Percentiles rank a stretch among this genome's conserved stretches.
Evolutionary conservation across 805 yeast genomes (phyloP).

Genomic region (Metschnikowia peoriensis): DNA sequence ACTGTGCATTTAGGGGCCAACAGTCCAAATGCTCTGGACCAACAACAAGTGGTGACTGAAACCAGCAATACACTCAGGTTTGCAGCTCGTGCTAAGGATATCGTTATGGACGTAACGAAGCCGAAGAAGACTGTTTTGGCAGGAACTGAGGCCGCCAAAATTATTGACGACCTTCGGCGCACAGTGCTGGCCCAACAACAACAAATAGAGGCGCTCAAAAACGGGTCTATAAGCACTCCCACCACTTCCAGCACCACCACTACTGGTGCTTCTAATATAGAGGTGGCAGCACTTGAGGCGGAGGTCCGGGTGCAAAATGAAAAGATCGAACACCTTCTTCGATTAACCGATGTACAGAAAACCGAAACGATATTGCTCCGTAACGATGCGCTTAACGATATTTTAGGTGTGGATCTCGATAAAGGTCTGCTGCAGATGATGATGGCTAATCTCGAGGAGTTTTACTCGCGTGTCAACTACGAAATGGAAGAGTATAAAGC

Average conservation of each 20-base stretch:
- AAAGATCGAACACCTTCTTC: slow-evolving; percentile 64
- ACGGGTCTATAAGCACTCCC: not conserved
- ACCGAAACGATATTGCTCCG: slow-evolving; percentile 56
- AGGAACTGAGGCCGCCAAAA: slow-evolving; percentile 38
- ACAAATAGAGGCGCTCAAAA: slow-evolving; percentile 46
- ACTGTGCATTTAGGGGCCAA: slow-evolving; percentile 67
- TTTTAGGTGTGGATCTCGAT: slow-evolving; percentile 46
- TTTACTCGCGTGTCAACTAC: slow-evolving; percentile 43
- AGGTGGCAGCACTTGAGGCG: slow-evolving; percentile 39
- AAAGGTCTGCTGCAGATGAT: slow-evolving; percentile 36
- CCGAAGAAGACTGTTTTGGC: slow-evolving; percentile 40
- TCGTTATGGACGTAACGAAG: slow-evolving; percentile 64
- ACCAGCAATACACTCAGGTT: slow-evolving; percentile 85
- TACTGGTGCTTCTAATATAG: not conserved
- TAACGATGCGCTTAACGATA: slow-evolving; percentile 57
- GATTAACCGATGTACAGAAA: slow-evolving; percentile 60
- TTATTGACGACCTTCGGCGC: slow-evolving; percentile 54
- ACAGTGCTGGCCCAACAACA: slow-evolving; percentile 61
- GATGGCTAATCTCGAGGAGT: slow-evolving; percentile 50
- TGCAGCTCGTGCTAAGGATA: slow-evolving; percentile 90
- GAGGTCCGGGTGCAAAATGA: slow-evolving; percentile 67
- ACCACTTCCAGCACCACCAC: not conserved
- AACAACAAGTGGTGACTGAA: slow-evolving; percentile 59
- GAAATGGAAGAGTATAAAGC: slow-evolving; percentile 60
- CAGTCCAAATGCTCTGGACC: slow-evolving; percentile 11